A percentile compares a stretch with the other conserved stretches of the same genome.
These are phyloP conservation scores for Trichosporon ovoides DNA, from an alignment of 1,284 basidiomycete genomes.

Conservation along the genomic window DNA sequence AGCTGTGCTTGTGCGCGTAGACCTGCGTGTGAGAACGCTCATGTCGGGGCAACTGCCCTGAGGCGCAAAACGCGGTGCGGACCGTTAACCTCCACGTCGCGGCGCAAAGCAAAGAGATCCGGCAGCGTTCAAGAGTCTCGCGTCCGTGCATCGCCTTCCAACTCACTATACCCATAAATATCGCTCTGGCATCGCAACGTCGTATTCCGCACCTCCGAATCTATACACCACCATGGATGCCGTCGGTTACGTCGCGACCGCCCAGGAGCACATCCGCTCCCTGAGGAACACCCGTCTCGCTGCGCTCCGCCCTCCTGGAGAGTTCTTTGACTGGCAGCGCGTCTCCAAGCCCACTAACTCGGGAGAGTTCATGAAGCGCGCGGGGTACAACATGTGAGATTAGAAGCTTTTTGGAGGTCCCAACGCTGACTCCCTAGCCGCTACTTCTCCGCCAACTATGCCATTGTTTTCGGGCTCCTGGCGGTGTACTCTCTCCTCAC, in stretches of 20 bases:
- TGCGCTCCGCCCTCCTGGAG: conserved; percentile 67
- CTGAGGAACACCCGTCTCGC: conserved; percentile 80
- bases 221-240: conserved; percentile 33
- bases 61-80: background rate
- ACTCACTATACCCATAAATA: background rate
- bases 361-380: conserved; percentile 52
- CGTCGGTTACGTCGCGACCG: conserved; percentile 51
- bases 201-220: background rate
- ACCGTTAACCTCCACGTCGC: conserved; percentile 10
- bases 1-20: too few species aligned
- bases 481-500: conserved; percentile 85
- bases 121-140: background rate
- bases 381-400: conserved; percentile 40
- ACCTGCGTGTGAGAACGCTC: too few species aligned
- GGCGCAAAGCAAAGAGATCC: background rate
- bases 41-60: background rate
- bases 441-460: conserved; percentile 90
- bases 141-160: background rate
- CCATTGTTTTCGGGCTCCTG: conserved; percentile 70
- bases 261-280: conserved; percentile 64
- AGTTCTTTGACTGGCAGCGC: conserved; percentile 80
- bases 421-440: conserved; percentile 80
- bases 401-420: background rate
- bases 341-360: conserved; percentile 66
- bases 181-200: background rate